phyloP scores from a whole-genome alignment of 768 basidiomycete genomes.

The Leucocoprinus leucothites region DNA sequence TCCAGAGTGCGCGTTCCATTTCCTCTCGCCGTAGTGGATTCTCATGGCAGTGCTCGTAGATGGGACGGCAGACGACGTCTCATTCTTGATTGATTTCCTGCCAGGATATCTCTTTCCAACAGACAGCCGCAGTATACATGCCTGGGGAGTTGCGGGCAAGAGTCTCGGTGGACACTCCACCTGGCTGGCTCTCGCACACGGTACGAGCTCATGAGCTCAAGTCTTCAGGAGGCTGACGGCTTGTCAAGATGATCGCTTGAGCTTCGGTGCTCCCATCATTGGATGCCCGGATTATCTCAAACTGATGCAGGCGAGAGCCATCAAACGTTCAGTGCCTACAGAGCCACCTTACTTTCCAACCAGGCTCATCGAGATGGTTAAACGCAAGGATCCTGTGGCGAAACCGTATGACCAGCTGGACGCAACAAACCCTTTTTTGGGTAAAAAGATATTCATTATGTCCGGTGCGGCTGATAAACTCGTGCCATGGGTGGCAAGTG shows the following conservation, averaged over 20 bases:
- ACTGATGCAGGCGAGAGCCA: slow-evolving; percentile 58
- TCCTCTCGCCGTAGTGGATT: slow-evolving; percentile 1
- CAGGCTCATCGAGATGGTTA: slow-evolving; percentile 46
- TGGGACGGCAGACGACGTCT: slow-evolving; percentile 74
- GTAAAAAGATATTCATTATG: slow-evolving; percentile 72
- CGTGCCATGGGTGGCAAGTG: slow-evolving; percentile 63
- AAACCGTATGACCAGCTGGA: slow-evolving; percentile 37
- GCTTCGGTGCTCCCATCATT: slow-evolving; percentile 49
- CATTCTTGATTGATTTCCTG: slow-evolving; percentile 79
- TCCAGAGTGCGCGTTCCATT: slow-evolving; percentile 31
- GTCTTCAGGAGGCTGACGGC: background rate
- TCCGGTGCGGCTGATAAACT: slow-evolving; percentile 62
- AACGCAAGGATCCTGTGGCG: slow-evolving; percentile 40
- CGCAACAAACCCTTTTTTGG: slow-evolving; percentile 54
- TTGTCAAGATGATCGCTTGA: slow-evolving; percentile 41
- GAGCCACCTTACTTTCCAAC: slow-evolving; percentile 56
- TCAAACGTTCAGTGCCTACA: slow-evolving; percentile 35
- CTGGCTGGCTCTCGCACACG: slow-evolving; percentile 63
- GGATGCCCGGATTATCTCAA: slow-evolving; percentile 70
- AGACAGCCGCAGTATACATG: slow-evolving; percentile 54
- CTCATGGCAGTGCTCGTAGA: slow-evolving; percentile 22
- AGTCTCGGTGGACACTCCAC: slow-evolving; percentile 85
- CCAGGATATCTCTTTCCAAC: slow-evolving; percentile 70
- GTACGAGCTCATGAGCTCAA: slow-evolving; percentile 20
- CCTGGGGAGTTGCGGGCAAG: slow-evolving; percentile 73